Evolutionary conservation across 1,139 yeast genomes (phyloP), one percentile per base, ranked within the genome.

Genomic region (Pichia sp.): DNA sequence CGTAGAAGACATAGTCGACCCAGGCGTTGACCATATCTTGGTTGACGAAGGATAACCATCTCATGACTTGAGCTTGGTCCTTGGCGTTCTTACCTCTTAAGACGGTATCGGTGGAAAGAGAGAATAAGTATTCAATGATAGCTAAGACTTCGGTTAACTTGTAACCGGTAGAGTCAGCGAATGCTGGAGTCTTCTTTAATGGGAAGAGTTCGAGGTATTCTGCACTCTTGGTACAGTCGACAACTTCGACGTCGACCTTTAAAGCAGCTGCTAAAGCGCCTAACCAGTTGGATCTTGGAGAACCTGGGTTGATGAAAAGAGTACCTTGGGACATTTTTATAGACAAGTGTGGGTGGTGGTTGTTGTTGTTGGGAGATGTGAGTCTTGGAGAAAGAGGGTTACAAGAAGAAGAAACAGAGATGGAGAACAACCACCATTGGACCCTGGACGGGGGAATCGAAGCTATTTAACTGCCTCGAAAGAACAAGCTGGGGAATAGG

Each of bases 211-310:
- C 28, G 7, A 28, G 14, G 35, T 33, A 39, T 14, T 42, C 34
- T 14, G 32, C 34, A 19, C 22, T 19, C 10, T 34, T 20, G 12
- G 34, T 19, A 43, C 61, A 58, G 48, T 66, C 69, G 46, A 66
- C 56, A 38, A 72, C 50, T 52, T 67, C 66, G 58, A 74, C 65
- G 51, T 76, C 79, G 53, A 76, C 66, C 49, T 70, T 65, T 59
- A 54, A 33, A 20, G 37, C 19, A 37, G 54, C 52, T 20, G 42
- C 48, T 9, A 55, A 41, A 21, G 46, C 50, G 21, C 46, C 51
- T 36, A 54, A 46, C 35, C 56, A 47, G 30, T 56, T 46, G 6
- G 57, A 54, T 53, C 60, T 52, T 52, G 60, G 57, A 6, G 58
- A 55, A 7, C 34, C 38, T 20, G 51, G 39, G 20, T 22, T 35